phyloP scores from a whole-genome alignment of 116 monocot genomes.

The Posidonia oceanica region DNA sequence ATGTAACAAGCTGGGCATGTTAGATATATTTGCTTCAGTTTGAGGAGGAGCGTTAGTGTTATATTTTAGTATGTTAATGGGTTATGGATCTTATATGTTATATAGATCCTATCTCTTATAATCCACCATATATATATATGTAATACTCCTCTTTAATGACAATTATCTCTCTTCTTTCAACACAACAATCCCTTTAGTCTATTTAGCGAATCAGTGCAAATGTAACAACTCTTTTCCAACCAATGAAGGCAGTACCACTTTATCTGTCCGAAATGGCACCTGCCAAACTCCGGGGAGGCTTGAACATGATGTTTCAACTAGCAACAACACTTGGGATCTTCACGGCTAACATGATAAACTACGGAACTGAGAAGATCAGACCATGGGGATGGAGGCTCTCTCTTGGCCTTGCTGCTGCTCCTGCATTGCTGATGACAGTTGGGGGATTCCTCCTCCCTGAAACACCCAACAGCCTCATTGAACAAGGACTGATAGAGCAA shows the following conservation, averaged over 20 bases:
- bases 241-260: conserved; percentile 54
- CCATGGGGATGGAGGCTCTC: conserved; percentile 95
- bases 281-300: conserved; percentile 69
- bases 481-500: conserved; percentile 35
- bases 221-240: too few relatives aligned
- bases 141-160: too few relatives aligned
- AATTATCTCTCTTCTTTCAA: too few relatives aligned
- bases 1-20: too few relatives aligned
- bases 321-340: conserved; percentile 91
- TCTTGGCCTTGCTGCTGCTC: conserved; percentile 78
- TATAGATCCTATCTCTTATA: too few relatives aligned
- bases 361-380: conserved; percentile 62
- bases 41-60: too few relatives aligned
- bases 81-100: too few relatives aligned
- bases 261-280: conserved; percentile 98
- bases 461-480: conserved; percentile 87
- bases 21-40: too few relatives aligned
- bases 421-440: conserved; percentile 65
- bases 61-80: too few relatives aligned
- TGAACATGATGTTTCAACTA: conserved; percentile 99
- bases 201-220: too few relatives aligned
- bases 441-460: conserved; percentile 82
- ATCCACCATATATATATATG: too few relatives aligned
- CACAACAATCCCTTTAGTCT: too few relatives aligned
- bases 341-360: conserved; percentile 92